A percentile compares a stretch with the other conserved stretches of the same genome.
Conservation (phyloP, 306 rosid species). For the Rosa multiflora region DNA sequence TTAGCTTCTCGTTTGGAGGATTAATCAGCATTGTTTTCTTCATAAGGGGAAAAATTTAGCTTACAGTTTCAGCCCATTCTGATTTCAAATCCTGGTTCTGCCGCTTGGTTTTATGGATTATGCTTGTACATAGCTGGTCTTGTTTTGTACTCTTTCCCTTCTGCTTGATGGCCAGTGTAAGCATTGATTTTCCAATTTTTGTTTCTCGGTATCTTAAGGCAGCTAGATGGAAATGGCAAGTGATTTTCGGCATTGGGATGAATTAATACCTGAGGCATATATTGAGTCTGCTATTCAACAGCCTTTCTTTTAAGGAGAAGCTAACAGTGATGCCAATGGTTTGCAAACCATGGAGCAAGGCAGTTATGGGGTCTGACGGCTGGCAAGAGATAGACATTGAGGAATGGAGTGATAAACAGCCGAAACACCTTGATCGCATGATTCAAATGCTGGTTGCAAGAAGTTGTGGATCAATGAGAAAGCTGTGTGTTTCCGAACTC, state of each 20-base stretch:
- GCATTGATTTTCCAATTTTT: neutral
- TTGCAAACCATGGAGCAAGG: constrained; percentile 86
- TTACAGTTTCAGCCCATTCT: neutral
- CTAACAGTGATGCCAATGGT: constrained; percentile 80
- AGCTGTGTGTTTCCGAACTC: constrained; percentile 72
- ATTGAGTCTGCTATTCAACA: constrained; percentile 73
- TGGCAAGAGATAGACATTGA: constrained; percentile 96
- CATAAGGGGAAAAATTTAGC: too few relatives aligned
- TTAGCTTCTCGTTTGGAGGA: too few relatives aligned
- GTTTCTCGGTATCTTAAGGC: neutral
- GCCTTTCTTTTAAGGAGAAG: constrained; percentile 65
- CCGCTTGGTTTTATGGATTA: neutral
- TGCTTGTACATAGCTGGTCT: neutral
- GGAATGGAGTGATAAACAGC: constrained; percentile 67
- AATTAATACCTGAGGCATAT: constrained; percentile 83
- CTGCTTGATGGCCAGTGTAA: neutral
- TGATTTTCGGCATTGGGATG: constrained; percentile 78
- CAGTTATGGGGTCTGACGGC: constrained; percentile 70
- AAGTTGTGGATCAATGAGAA: constrained; percentile 78
- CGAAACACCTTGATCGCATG: constrained; percentile 62
- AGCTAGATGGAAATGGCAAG: constrained; percentile 61
- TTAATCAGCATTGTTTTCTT: too few relatives aligned
- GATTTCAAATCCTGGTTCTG: too few relatives aligned
- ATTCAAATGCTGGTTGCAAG: constrained; percentile 64
- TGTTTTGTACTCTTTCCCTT: neutral